Conservation (phyloP, 2,329 filamentous ascomycete genomes). For the Cordyceps pruinosa region DNA sequence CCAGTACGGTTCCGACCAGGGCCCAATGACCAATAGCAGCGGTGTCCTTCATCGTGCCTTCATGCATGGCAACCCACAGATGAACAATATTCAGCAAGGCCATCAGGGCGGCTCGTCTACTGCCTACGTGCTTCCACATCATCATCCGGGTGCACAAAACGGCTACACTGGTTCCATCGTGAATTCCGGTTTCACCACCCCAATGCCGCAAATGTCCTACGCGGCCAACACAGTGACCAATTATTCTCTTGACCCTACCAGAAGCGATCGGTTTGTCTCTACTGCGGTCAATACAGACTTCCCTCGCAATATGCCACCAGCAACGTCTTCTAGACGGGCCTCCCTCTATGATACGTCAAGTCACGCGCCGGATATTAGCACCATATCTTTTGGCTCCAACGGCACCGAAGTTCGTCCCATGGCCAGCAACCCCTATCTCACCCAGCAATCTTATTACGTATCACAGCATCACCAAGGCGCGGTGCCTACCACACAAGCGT, state of each 20-base stretch:
- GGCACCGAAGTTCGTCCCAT: conserved; percentile 12
- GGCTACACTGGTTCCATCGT: not conserved
- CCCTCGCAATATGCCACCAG: conserved; percentile 21
- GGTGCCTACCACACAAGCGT: conserved; percentile 11
- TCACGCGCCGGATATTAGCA: conserved; percentile 14
- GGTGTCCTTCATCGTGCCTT: conserved; percentile 22
- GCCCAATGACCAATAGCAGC: conserved; percentile 13
- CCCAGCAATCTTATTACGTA: conserved; percentile 17
- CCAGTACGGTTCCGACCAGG: conserved; percentile 7
- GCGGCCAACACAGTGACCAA: conserved; percentile 9
- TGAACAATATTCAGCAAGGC: conserved; percentile 4
- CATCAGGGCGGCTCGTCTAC: not conserved
- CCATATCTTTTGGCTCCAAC: conserved; percentile 11
- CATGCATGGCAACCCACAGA: conserved; percentile 20
- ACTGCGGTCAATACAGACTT: conserved; percentile 18
- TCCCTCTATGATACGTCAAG: conserved; percentile 18
- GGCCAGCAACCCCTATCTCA: conserved; percentile 10
- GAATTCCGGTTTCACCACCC: not conserved
- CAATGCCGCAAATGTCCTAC: not conserved
- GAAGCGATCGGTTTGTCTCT: conserved; percentile 14
- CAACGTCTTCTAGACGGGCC: conserved; percentile 15
- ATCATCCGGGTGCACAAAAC: not conserved
- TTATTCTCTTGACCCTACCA: conserved; percentile 18
- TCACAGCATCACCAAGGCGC: conserved; percentile 14
- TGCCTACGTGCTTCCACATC: not conserved